phyloP scores from a whole-genome alignment of 2,329 filamentous ascomycete species.

The Phyllosticta citribraziliensis region DNA sequence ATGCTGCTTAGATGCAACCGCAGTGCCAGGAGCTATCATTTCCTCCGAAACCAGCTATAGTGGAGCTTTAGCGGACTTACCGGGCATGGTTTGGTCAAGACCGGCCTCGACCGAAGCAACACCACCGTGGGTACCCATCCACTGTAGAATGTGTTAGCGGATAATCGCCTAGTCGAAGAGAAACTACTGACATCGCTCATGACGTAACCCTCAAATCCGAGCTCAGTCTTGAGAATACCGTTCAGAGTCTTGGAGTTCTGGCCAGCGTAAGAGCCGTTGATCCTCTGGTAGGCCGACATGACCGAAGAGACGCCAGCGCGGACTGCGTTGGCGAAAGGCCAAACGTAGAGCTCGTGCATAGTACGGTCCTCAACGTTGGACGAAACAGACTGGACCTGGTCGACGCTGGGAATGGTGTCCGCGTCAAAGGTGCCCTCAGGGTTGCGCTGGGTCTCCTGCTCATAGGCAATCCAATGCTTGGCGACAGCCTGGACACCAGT shows the following conservation, averaged over 20 bases:
- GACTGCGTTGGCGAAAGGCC: slow-evolving; percentile 68
- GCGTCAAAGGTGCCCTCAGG: slow-evolving; percentile 45
- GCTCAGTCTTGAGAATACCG: slow-evolving; percentile 41
- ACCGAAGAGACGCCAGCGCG: slow-evolving; percentile 50
- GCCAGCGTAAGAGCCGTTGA: slow-evolving; percentile 31
- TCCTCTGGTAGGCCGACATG: slow-evolving; percentile 38
- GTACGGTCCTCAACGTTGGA: slow-evolving; percentile 63
- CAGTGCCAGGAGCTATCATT: no score
- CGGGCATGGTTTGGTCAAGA: slow-evolving; percentile 15
- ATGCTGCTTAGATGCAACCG: no score
- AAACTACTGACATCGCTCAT: slow-evolving; percentile 12
- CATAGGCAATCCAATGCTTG: slow-evolving; percentile 50
- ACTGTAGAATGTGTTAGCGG: not conserved
- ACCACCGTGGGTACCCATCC: slow-evolving; percentile 19
- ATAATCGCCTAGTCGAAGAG: no score
- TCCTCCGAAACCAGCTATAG: no score
- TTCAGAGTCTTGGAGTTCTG: slow-evolving; percentile 37
- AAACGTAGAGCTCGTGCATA: slow-evolving; percentile 65
- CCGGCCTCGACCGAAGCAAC: slow-evolving; percentile 20
- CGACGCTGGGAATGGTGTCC: slow-evolving; percentile 21
- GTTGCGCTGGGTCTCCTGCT: slow-evolving; percentile 50
- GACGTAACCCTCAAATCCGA: slow-evolving; percentile 24
- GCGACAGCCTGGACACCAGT: slow-evolving; percentile 33
- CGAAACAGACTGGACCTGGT: slow-evolving; percentile 16
- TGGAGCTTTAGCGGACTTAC: not conserved